Conservation (phyloP, 2,329 filamentous ascomycete genomes). For the Fusarium sp. region DNA sequence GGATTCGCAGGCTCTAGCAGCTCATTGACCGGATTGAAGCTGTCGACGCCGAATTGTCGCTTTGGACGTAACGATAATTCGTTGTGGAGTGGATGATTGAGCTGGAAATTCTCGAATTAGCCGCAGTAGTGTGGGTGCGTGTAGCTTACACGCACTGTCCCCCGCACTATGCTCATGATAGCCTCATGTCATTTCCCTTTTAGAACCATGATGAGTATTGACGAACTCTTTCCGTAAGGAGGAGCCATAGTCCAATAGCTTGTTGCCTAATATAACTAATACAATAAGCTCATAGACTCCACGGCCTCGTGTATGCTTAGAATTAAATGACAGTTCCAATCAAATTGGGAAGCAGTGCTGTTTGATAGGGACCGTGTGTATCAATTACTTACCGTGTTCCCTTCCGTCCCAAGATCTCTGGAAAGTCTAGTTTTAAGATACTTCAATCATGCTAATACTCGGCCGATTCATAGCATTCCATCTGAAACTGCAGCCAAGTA, state of each 20-base stretch:
- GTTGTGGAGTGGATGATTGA: constrained; percentile 41
- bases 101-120: constrained; percentile 47
- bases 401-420: neutral
- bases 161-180: constrained; percentile 37
- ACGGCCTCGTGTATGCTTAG: neutral
- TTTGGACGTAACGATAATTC: constrained; percentile 40
- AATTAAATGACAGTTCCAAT: neutral
- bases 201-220: neutral
- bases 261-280: neutral
- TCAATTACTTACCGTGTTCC: neutral
- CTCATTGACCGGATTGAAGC: constrained; percentile 44
- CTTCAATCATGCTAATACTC: no score
- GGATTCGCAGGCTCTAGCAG: constrained; percentile 38
- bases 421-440: neutral
- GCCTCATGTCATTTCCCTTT: constrained; percentile 6
- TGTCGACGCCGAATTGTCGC: constrained; percentile 42
- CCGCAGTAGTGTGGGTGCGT: constrained; percentile 27
- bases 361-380: neutral
- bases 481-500: neutral
- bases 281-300: neutral
- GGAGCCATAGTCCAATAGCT: neutral
- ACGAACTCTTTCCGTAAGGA: neutral
- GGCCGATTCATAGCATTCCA: no score
- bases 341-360: neutral
- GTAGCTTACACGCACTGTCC: neutral